phyloP scores from a whole-genome alignment of 345 rosid genomes.

The Syzygium aqueum region DNA sequence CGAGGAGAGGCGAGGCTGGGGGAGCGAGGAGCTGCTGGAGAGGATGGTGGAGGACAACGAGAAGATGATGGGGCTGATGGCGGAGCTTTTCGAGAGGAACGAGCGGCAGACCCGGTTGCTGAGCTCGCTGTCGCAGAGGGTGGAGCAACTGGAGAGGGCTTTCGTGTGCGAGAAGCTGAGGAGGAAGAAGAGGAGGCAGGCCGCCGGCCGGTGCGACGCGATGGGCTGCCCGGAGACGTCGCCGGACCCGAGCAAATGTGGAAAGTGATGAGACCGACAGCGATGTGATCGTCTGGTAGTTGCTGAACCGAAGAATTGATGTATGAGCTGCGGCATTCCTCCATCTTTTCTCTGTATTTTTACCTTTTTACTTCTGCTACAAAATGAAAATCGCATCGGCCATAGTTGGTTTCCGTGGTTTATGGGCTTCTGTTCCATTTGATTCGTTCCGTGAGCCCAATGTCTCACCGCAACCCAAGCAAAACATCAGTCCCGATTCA shows the following conservation, averaged over 20 bases:
- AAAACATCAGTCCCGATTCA: not conserved
- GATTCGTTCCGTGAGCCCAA: not conserved
- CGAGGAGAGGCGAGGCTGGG: not conserved
- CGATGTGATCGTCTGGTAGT: not conserved
- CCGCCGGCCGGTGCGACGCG: not conserved
- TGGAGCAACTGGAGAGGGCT: slow-evolving; percentile 50
- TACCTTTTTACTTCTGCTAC: not conserved
- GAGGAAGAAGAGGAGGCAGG: slow-evolving; percentile 29
- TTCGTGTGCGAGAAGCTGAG: slow-evolving; percentile 29
- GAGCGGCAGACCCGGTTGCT: slow-evolving; percentile 33
- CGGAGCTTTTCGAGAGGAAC: slow-evolving; percentile 36
- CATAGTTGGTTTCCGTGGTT: not conserved
- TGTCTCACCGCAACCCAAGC: not conserved
- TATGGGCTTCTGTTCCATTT: not conserved
- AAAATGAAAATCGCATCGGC: not conserved
- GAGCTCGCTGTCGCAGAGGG: slow-evolving; percentile 32
- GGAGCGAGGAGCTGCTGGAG: slow-evolving; percentile 14
- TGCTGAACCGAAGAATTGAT: not conserved
- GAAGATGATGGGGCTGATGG: slow-evolving; percentile 46
- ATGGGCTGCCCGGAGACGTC: not conserved
- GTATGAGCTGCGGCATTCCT: not conserved
- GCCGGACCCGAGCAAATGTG: slow-evolving; percentile 4
- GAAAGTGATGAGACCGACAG: not conserved
- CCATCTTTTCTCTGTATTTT: not conserved
- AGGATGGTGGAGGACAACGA: slow-evolving; percentile 54